A percentile compares a stretch with the other conserved stretches of the same genome.
These are phyloP conservation scores for Ambrosiella cleistominuta DNA, from an alignment of 2,329 filamentous ascomycete genomes.

Conservation along the genomic window DNA sequence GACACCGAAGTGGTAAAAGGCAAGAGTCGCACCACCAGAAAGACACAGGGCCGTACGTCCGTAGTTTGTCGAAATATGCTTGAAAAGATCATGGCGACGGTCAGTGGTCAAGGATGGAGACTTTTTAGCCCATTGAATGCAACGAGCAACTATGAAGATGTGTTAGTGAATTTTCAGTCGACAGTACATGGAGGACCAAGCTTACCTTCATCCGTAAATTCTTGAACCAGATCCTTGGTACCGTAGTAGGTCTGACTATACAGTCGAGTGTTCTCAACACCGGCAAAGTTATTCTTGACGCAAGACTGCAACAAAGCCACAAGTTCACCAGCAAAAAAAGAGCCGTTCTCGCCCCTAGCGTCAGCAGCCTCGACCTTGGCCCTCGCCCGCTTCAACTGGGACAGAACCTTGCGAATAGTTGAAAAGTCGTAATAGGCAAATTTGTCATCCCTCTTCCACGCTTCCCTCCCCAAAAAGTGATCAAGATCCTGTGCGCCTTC, in stretches of 20 bases:
- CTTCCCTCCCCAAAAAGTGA: conserved; percentile 58
- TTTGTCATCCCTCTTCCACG: conserved; percentile 62
- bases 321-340: conserved; percentile 39
- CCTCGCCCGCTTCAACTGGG: conserved; percentile 53
- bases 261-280: conserved; percentile 81
- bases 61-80: conserved; percentile 76
- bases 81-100: conserved; percentile 43
- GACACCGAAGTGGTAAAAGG: conserved; percentile 93
- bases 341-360: conserved; percentile 19
- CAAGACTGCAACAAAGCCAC: conserved; percentile 68
- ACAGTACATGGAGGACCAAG: background rate
- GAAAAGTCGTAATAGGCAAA: conserved; percentile 77
- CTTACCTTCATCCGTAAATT: conserved; percentile 68
- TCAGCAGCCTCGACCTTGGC: conserved; percentile 37
- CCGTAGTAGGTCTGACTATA: conserved; percentile 97
- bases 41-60: conserved; percentile 84
- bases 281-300: conserved; percentile 94
- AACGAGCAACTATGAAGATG: conserved; percentile 7
- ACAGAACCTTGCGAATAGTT: conserved; percentile 60
- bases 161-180: background rate
- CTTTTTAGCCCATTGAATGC: conserved; percentile 11
- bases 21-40: conserved; percentile 84
- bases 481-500: conserved; percentile 64
- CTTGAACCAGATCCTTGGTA: conserved; percentile 86
- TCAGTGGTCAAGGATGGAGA: conserved; percentile 8